A percentile compares a stretch with the other conserved stretches of the same genome.
These are phyloP conservation scores for Amphirosellinia nigrospora DNA, from an alignment of 495 filamentous ascomycete species.

Conservation along the genomic window DNA sequence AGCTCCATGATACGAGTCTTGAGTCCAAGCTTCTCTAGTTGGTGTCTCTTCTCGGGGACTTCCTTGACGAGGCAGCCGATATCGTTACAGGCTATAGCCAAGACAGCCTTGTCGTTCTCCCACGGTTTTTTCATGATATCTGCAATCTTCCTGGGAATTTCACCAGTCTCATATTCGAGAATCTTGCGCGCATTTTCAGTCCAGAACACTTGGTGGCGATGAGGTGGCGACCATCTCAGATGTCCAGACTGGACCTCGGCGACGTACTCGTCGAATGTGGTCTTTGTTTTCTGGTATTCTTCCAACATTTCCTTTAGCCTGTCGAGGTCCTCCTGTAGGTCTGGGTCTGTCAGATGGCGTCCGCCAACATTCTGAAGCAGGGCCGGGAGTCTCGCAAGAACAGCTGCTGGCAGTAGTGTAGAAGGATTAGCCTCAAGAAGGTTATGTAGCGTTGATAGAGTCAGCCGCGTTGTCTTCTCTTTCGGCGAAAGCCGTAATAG, in stretches of 20 bases:
- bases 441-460: conserved; percentile 87
- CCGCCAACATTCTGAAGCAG: conserved; percentile 79
- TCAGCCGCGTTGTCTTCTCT: conserved; percentile 93
- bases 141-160: conserved; percentile 79
- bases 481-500: conserved; percentile 92
- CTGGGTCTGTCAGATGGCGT: conserved; percentile 86
- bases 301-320: conserved; percentile 79
- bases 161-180: conserved; percentile 80
- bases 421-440: conserved; percentile 77
- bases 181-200: conserved; percentile 92
- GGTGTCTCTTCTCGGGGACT: conserved; percentile 80
- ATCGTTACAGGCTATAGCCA: conserved; percentile 96
- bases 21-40: conserved; percentile 87
- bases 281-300: conserved; percentile 94
- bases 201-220: conserved; percentile 91
- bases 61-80: conserved; percentile 88
- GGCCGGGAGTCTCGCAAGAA: conserved; percentile 80
- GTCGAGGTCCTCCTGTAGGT: conserved; percentile 85
- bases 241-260: conserved; percentile 88
- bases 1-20: conserved; percentile 94
- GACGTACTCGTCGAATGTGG: conserved; percentile 95
- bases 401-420: conserved; percentile 79
- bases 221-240: conserved; percentile 93
- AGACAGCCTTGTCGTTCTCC: conserved; percentile 92
- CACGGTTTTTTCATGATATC: conserved; percentile 86